Conservation (phyloP, 1,284 basidiomycete species). For the Sanguinoderma infundibulare region DNA sequence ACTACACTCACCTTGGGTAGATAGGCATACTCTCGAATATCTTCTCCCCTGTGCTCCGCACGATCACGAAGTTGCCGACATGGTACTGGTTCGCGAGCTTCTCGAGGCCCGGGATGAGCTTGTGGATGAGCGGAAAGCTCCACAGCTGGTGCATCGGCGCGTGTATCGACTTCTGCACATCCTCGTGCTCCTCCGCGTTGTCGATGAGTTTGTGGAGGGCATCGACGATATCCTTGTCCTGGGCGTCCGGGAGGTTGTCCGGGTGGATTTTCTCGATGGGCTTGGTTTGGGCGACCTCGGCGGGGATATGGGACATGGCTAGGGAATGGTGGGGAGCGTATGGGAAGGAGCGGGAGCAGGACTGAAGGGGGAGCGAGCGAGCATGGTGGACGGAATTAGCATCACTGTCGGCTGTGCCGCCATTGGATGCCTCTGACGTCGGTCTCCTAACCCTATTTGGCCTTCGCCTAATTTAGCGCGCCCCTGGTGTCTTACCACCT, state of each 20-base stretch:
- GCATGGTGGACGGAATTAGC: neutral
- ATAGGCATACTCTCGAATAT: slow-evolving; percentile 85
- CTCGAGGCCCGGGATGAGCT: slow-evolving; percentile 58
- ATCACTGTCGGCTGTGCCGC: neutral
- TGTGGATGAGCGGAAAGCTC: slow-evolving; percentile 45
- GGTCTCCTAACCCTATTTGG: neutral
- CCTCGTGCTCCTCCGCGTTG: slow-evolving; percentile 41
- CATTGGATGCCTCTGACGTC: neutral
- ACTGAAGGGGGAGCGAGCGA: neutral
- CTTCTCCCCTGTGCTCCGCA: slow-evolving; percentile 61
- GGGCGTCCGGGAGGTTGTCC: slow-evolving; percentile 31
- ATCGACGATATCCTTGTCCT: slow-evolving; percentile 22
- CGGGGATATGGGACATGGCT: slow-evolving; percentile 17
- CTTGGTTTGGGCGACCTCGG: slow-evolving; percentile 24
- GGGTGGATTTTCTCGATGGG: slow-evolving; percentile 35
- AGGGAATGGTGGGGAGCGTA: neutral
- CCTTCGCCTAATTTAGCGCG: neutral
- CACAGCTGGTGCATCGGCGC: slow-evolving; percentile 35
- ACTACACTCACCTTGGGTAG: slow-evolving; percentile 53
- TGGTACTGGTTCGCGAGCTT: slow-evolving; percentile 56
- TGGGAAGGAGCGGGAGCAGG: neutral
- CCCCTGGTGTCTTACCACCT: neutral
- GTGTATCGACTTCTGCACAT: slow-evolving; percentile 50
- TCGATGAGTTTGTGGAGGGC: slow-evolving; percentile 48
- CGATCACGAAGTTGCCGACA: slow-evolving; percentile 69